Percentiles rank a stretch among this genome's conserved stretches.
Conservation (phyloP, 768 basidiomycete genomes). For the Lactarius akahatsu region DNA sequence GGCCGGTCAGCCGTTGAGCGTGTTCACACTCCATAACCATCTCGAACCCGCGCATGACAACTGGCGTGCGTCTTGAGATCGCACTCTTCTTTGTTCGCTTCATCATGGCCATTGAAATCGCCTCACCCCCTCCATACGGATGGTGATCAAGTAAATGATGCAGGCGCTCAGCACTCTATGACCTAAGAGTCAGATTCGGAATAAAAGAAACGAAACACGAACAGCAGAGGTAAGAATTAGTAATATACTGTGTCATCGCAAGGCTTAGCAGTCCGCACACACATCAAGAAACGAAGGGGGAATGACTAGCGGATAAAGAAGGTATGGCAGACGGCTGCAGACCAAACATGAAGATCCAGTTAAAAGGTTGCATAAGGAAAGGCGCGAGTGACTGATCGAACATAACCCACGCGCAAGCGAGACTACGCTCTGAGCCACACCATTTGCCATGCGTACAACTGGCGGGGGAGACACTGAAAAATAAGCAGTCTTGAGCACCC, state of each 20-base stretch:
- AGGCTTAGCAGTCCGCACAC: background rate
- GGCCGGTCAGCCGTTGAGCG: no score
- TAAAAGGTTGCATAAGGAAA: background rate
- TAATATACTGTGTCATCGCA: background rate
- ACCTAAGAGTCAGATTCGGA: background rate
- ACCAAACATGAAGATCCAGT: slow-evolving; percentile 25
- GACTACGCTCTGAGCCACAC: slow-evolving; percentile 93
- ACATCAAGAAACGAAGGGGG: background rate
- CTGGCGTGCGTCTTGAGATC: no score
- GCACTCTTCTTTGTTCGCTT: no score
- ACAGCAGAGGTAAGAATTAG: background rate
- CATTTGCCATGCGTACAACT: slow-evolving; percentile 89
- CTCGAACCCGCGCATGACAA: no score
- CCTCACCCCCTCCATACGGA: background rate
- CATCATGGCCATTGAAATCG: no score
- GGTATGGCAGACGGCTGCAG: slow-evolving; percentile 16
- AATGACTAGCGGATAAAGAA: slow-evolving; percentile 20
- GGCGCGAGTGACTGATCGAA: slow-evolving; percentile 39
- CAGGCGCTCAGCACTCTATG: background rate
- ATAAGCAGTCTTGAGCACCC: slow-evolving; percentile 16
- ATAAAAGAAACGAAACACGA: background rate
- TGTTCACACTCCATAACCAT: no score
- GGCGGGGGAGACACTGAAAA: slow-evolving; percentile 82
- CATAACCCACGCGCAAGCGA: slow-evolving; percentile 89
- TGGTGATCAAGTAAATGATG: background rate